These are phyloP conservation scores for Hammondia hammondi DNA, from an alignment of 169 alveolate genomes.

Conservation along the genomic window DNA sequence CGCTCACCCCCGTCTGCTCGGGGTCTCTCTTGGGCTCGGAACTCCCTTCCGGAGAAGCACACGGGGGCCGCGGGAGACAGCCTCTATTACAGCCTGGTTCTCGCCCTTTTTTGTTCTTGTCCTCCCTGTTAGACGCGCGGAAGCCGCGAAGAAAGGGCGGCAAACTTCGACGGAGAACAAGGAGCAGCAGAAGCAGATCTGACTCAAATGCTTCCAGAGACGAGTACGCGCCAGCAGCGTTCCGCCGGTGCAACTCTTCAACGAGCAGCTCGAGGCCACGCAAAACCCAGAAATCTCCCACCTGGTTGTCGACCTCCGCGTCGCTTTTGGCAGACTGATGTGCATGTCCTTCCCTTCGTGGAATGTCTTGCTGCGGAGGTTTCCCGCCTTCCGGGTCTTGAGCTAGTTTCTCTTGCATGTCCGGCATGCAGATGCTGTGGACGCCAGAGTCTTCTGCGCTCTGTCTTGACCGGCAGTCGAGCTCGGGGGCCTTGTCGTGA, in stretches of 20 bases:
- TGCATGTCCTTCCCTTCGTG: neutral
- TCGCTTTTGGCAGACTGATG: neutral
- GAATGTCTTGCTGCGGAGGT: too few relatives aligned
- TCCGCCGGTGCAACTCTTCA: neutral
- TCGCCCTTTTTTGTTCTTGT: neutral
- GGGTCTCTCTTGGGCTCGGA: neutral
- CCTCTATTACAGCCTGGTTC: neutral
- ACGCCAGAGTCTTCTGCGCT: too few relatives aligned
- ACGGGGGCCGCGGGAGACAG: too few relatives aligned
- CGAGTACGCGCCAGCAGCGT: neutral
- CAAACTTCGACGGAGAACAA: neutral
- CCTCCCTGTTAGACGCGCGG: neutral
- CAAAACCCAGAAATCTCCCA: neutral
- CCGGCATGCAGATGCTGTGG: too few relatives aligned
- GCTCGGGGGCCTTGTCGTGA: too few relatives aligned
- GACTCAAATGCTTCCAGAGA: neutral
- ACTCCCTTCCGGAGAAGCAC: neutral
- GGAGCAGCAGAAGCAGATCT: neutral
- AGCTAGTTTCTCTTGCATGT: too few relatives aligned
- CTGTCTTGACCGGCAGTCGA: too few relatives aligned
- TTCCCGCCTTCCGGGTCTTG: too few relatives aligned
- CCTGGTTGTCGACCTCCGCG: neutral
- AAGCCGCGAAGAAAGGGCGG: neutral
- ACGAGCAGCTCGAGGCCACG: neutral
- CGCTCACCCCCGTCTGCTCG: neutral